These are phyloP conservation scores for Scheffersomyces parashehatae DNA, from an alignment of 1,139 yeast genomes.

Conservation along the genomic window DNA sequence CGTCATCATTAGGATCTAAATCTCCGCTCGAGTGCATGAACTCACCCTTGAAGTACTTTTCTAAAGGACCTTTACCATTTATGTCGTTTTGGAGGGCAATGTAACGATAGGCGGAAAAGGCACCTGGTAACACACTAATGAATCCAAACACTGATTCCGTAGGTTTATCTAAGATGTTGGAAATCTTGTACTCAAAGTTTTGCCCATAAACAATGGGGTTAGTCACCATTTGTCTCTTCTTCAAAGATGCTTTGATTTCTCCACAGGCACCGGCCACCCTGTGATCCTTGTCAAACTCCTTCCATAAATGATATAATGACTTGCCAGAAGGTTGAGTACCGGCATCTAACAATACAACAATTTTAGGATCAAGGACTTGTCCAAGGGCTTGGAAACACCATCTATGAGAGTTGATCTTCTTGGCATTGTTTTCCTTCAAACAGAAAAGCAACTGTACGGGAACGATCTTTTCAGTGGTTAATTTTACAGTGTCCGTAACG, in stretches of 20 bases:
- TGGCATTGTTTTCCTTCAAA: slow-evolving; percentile 48
- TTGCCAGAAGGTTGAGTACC: slow-evolving; percentile 52
- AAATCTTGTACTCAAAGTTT: slow-evolving; percentile 48
- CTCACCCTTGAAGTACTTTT: slow-evolving; percentile 51
- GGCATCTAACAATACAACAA: slow-evolving; percentile 46
- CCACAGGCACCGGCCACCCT: slow-evolving; percentile 55
- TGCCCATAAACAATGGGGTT: slow-evolving; percentile 51
- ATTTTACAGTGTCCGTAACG: slow-evolving; percentile 47
- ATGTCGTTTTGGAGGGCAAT: slow-evolving; percentile 45
- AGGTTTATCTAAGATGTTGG: slow-evolving; percentile 48
- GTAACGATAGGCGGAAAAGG: slow-evolving; percentile 46
- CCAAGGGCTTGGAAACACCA: slow-evolving; percentile 55
- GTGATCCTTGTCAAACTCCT: slow-evolving; percentile 49
- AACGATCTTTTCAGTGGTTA: slow-evolving; percentile 49
- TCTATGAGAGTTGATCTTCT: slow-evolving; percentile 50
- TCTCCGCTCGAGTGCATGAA: slow-evolving; percentile 48
- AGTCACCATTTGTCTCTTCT: slow-evolving; percentile 39
- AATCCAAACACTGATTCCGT: slow-evolving; percentile 49
- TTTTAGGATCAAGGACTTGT: slow-evolving; percentile 44
- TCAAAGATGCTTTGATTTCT: slow-evolving; percentile 46
- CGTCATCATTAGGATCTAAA: slow-evolving; percentile 49
- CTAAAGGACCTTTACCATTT: slow-evolving; percentile 47
- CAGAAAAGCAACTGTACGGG: slow-evolving; percentile 51
- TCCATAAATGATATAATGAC: slow-evolving; percentile 49
- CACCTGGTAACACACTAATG: slow-evolving; percentile 50